These are phyloP conservation scores for Vaccinium vitisidaea DNA, from an alignment of 148 eudicot species.

Conservation along the genomic window DNA sequence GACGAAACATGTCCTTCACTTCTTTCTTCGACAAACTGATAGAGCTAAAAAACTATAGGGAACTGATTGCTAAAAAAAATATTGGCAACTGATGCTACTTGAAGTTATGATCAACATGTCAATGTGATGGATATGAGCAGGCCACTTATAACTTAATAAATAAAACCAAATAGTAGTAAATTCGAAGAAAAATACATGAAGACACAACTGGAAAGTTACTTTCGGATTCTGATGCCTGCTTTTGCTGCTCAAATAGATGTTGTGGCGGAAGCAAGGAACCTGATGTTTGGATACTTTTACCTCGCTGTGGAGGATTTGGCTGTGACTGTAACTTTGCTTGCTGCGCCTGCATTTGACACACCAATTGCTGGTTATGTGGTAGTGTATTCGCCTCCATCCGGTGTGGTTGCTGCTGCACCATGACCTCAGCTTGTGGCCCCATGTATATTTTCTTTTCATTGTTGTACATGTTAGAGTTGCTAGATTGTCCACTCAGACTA, in stretches of 20 bases:
- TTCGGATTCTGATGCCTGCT: not conserved
- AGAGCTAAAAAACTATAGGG: no score
- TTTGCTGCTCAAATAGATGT: constrained; percentile 5
- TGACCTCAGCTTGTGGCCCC: constrained; percentile 52
- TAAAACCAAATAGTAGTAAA: not conserved
- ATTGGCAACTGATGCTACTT: not conserved
- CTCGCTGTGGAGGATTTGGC: constrained; percentile 9
- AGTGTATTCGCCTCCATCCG: constrained; percentile 37
- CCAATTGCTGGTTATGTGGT: constrained; percentile 37
- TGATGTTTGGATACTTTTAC: not conserved
- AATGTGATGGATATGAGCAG: not conserved
- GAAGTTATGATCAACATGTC: not conserved
- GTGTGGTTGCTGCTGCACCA: constrained; percentile 50
- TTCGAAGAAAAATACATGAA: constrained; percentile 3
- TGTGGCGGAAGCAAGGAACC: constrained; percentile 15
- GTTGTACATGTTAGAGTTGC: constrained; percentile 45
- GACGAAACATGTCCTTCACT: not conserved
- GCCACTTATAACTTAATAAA: not conserved
- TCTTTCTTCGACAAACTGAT: not conserved
- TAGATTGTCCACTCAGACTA: constrained; percentile 36
- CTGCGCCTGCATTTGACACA: constrained; percentile 4
- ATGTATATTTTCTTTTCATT: constrained; percentile 51
- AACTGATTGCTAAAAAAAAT: not conserved
- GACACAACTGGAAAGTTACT: constrained; percentile 9
- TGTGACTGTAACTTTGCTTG: not conserved